Evolutionary conservation across 2,329 filamentous ascomycete species (phyloP), one percentile per base, ranked within the genome.

Genomic region (Hymenoscyphus salicellus): DNA sequence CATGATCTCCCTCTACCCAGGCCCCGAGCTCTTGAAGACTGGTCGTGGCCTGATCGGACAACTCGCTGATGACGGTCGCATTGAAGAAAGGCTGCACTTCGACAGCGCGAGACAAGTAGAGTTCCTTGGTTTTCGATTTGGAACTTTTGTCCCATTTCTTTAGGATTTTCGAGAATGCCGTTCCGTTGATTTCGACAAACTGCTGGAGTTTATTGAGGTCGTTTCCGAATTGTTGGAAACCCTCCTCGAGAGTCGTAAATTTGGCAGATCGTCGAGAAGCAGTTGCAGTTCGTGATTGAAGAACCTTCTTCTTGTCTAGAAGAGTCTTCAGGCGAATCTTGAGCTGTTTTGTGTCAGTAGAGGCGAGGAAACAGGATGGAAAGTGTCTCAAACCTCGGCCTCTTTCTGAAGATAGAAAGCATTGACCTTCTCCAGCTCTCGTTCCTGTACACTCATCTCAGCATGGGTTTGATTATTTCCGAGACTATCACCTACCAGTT

Each of bases 101-200:
- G 68, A 99, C 94, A 8, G 95, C 95, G 66, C 95, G 86, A 10
- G 96, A 96, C 41, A 99, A 87, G 76, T 98, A 99, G 49, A 98
- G 85, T 79, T 98, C 95, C 78, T 99, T 99, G 65, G 95, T 97
- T 77, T 94, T 94, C 60, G 94, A 98, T 84, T 98, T 99, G 71
- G 94, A 97, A 1, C 93, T 97, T 85, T 99, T 99, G 80, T 99
- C 95, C 95, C 95, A 99, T 86, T 99, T 99, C 80, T 99, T 99
- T 69, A 99, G 81, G 65, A 99, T 99, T 78, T 99, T 99, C 32
- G 94, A 97, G 77, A 98, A 97, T 17, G 93, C 95, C 1, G 92
- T 97, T 74, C 95, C 94, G 76, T 99, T 99, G 75, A 98, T 91
- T 77, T 98, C 94, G 69, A 99, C 93, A 78, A 98, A 99, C 81